phyloP scores from a whole-genome alignment of 176 grass and related monocot genomes.

The Tillandsia fasciculata region DNA sequence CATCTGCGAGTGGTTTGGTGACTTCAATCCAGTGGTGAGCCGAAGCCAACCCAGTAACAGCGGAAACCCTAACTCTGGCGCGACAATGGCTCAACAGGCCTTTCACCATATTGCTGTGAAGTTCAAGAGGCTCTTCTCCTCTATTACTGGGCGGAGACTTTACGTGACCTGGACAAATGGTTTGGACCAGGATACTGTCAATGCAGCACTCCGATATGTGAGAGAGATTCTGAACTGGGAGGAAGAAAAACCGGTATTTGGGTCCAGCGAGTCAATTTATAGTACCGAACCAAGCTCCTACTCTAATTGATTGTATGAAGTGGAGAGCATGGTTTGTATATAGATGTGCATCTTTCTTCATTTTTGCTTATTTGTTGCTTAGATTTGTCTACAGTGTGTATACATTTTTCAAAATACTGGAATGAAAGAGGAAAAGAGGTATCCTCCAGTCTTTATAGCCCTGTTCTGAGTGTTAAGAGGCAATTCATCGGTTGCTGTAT shows the following conservation, averaged over 20 bases:
- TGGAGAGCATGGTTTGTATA: not conserved
- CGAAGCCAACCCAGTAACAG: slow-evolving; percentile 9
- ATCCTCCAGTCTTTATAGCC: not conserved
- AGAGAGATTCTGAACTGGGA: slow-evolving; percentile 86
- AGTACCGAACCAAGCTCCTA: slow-evolving; percentile 63
- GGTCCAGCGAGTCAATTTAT: slow-evolving; percentile 45
- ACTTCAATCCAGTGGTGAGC: slow-evolving; percentile 67
- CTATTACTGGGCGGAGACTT: slow-evolving; percentile 46
- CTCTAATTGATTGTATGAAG: slow-evolving; percentile 27
- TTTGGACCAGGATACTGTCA: slow-evolving; percentile 54
- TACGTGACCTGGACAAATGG: slow-evolving; percentile 50
- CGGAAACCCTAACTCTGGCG: slow-evolving; percentile 11
- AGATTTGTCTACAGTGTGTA: not conserved
- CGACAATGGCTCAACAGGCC: slow-evolving; percentile 58
- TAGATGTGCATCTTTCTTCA: not conserved
- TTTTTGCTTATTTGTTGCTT: not conserved
- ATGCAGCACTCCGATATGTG: slow-evolving; percentile 37
- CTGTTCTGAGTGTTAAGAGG: not conserved
- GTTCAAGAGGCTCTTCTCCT: slow-evolving; percentile 76
- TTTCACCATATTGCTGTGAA: slow-evolving; percentile 57
- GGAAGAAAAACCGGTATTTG: slow-evolving; percentile 50
- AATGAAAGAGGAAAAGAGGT: not conserved
- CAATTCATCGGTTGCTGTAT: no score
- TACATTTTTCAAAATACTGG: not conserved
- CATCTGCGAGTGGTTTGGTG: slow-evolving; percentile 58